phyloP scores from a whole-genome alignment of 2,329 filamentous ascomycete species.

The Chaetomium sp. region DNA sequence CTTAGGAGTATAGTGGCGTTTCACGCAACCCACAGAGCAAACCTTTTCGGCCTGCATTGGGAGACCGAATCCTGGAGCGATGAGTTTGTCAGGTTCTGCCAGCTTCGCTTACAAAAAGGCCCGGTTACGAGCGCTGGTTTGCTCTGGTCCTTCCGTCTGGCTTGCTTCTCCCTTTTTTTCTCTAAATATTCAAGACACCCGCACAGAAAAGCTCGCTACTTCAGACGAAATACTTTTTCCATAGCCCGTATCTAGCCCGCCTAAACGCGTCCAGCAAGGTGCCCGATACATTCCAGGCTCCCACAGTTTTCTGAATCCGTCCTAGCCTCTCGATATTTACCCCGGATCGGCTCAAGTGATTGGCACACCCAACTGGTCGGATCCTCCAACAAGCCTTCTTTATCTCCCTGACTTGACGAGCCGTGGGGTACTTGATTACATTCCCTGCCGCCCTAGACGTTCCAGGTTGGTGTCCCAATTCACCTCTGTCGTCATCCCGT shows the following conservation, averaged over 20 bases:
- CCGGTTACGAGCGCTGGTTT: neutral
- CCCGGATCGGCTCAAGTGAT: neutral
- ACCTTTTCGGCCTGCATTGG: neutral
- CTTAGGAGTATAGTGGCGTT: constrained; percentile 24
- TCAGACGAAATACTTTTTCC: no score
- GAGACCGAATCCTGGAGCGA: neutral
- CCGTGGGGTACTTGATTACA: no score
- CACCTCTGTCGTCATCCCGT: constrained; percentile 2
- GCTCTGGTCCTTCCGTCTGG: neutral
- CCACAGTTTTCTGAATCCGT: neutral
- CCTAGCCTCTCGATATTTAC: neutral
- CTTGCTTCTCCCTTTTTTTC: neutral
- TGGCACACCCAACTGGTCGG: constrained; percentile 1
- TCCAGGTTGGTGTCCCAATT: neutral
- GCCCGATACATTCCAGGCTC: no score
- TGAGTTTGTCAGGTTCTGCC: neutral
- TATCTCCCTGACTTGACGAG: constrained; percentile 1
- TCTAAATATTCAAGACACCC: neutral
- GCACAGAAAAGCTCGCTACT: no score
- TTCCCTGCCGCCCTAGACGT: no score
- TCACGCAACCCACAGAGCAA: constrained; percentile 8
- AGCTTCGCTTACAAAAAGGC: no score
- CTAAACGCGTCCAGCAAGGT: no score
- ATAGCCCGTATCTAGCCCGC: no score
- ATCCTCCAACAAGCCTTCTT: constrained; percentile 1